Base-by-base conservation (phyloP, 148 eudicot species). In the Rhododendron henanense region DNA sequence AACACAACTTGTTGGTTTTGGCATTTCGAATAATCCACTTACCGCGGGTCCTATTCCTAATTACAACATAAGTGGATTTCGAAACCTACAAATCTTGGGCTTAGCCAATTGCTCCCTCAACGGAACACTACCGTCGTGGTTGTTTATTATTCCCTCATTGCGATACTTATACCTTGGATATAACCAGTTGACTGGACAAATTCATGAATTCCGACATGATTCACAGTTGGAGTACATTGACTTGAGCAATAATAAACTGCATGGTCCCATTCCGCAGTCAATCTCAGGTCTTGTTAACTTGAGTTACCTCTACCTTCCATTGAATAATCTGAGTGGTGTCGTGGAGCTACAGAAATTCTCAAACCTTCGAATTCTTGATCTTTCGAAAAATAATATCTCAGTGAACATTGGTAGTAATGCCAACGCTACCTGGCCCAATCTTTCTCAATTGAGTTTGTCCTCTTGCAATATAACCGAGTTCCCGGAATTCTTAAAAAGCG, bases 241-340 rank as follows among this genome's bases (percentile, higher is more conserved):
- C 3, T 51, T 51, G 18, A 10, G 55, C 55, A 10, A 53, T 5
- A 53, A 53, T 14, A 53, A 53, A 53, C 79, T 84, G 6, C n/a
- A 84, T 23, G 85, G 85, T 16, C 45, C 79, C 45, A 84, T 84
- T 50, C 79, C 80, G 14, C 45, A 71, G 10, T 84, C 85, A 50
- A 10, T 84, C 33, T 67, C 7, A 14, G n/a, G 53, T 74, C 79
- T 84, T 31, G 80, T 33, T 8, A 74, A 84, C 63, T 74, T 83
- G 23, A 28, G 6, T 7, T 0, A 0, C 53, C 85, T 83, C 45
- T 2, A 3, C 50, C 50, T 83, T 25, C 15, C 44, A 4, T 83
- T 63, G 5, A 83, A 83, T 47, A 69, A 47, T 47, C 50, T 47
- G 2, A 47, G 7, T 41, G 50, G 50, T 47, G 11, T 10, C 50